These are phyloP conservation scores for Candida suzukii DNA, from an alignment of 805 yeast species.

Conservation along the genomic window DNA sequence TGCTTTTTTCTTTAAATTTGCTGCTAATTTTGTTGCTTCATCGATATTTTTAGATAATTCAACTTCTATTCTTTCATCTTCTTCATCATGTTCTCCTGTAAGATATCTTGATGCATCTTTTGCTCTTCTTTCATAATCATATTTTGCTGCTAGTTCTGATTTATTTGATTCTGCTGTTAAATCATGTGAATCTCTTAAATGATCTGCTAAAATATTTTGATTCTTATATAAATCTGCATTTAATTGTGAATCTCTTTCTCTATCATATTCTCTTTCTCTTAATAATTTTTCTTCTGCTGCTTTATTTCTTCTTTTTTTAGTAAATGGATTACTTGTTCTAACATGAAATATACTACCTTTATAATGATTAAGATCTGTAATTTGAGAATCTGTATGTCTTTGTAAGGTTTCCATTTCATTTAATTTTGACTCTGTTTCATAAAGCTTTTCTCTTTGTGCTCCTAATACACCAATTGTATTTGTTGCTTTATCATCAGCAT, in stretches of 20 bases:
- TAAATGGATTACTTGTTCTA: conserved; percentile 80
- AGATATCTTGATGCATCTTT: conserved; percentile 63
- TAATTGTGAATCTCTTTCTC: conserved; percentile 21
- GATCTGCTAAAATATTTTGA: conserved; percentile 29
- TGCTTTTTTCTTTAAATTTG: conserved; percentile 68
- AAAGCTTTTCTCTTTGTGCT: conserved; percentile 82
- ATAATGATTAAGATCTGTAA: conserved; percentile 67
- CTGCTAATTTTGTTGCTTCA: conserved; percentile 62
- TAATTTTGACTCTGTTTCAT: conserved; percentile 70
- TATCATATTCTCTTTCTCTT: conserved; percentile 31
- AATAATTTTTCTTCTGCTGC: conserved; percentile 68
- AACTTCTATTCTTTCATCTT: conserved; percentile 87
- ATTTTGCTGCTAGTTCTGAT: conserved; percentile 32
- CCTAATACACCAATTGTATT: conserved; percentile 91
- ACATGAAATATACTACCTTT: conserved; percentile 81
- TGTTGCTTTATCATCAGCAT: conserved; percentile 66
- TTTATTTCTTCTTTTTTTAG: conserved; percentile 65
- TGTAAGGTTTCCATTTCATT: conserved; percentile 77
- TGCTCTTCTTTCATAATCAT: conserved; percentile 44
- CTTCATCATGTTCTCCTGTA: conserved; percentile 76
- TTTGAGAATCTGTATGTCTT: conserved; percentile 74
- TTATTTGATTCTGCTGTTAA: conserved; percentile 7
- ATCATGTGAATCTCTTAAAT: conserved; percentile 35
- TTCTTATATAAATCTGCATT: conserved; percentile 18
- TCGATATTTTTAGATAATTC: conserved; percentile 81